Evolutionary conservation across 768 basidiomycete genomes (phyloP), one percentile per base, ranked within the genome.

Genomic region (Hortiboletus campestris): DNA sequence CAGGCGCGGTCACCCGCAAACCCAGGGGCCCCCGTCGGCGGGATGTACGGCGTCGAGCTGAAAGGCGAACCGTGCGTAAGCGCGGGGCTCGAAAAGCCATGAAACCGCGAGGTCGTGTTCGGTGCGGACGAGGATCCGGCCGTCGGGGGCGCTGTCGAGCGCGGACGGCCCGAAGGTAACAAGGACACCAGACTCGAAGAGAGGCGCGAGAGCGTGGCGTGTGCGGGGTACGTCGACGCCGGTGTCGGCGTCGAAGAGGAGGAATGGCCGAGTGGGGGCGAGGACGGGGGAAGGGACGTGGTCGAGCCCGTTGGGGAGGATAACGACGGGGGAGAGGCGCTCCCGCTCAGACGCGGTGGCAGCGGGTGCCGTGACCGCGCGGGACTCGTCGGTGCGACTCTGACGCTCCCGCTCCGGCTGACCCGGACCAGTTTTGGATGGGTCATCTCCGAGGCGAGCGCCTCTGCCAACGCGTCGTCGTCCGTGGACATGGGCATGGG

Each of bases 21-120:
- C 6, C 89, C 92, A 1, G 91, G 91, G 1, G 91, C 92, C n/a
- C 91, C 84, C 49, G 65, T 73, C 0, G 85, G 78, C 46, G 72
- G 79, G 17, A 74, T 72, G 67, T 79, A 79, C 2, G 74, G 71
- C 32, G 75, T 66, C 11, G 76, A 62, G 0, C 73, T 74, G 53
- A 86, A 86, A 0, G 85, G 84, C 5, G 82, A 79, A 0, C 78
- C 76, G 49, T 83, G 79, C 4, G 74, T 72, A 35, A 74, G 64
- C 1, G 53, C 25, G 12, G 60, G 36, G 11, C 46, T 51, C 20
- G 43, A 25, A 42, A 49, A 65, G 53, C n/a, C 64, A 48, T 63
- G 55, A 25, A 55, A 54, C 3, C 63, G 61, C 5, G 65, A 53
- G 5, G 58, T 17, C 7, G 58, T 17, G 20, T 51, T 57, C 0